phyloP scores from a whole-genome alignment of 2,329 filamentous ascomycete genomes.

The Aureobasidium sp. region DNA sequence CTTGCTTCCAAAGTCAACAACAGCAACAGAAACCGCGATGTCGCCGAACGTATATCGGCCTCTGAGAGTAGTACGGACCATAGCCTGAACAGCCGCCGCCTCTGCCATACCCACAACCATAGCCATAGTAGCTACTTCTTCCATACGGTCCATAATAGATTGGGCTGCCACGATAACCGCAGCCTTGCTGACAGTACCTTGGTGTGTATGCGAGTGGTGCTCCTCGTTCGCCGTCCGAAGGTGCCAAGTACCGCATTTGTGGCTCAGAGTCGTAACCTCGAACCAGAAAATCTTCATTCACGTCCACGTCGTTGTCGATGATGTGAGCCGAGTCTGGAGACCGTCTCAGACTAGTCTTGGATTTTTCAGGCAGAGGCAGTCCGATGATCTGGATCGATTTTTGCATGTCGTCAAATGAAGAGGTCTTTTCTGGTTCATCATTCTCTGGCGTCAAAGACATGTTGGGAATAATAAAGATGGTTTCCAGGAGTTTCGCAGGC shows the following conservation, averaged over 20 bases:
- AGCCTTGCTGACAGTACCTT: slow-evolving; percentile 10
- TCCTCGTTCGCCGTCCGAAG: neutral
- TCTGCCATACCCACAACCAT: slow-evolving; percentile 6
- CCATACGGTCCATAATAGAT: neutral
- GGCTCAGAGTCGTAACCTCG: slow-evolving; percentile 1
- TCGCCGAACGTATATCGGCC: neutral
- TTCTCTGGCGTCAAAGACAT: neutral
- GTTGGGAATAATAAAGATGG: neutral
- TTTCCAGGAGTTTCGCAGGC: neutral
- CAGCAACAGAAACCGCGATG: neutral
- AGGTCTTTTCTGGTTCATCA: neutral
- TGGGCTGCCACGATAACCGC: neutral
- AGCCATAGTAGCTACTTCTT: neutral
- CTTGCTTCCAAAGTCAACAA: no score
- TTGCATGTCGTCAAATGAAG: neutral
- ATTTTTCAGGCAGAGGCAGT: neutral
- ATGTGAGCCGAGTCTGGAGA: neutral
- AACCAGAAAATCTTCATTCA: neutral
- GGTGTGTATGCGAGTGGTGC: neutral
- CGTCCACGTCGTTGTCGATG: neutral
- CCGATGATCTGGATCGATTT: neutral
- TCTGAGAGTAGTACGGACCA: neutral
- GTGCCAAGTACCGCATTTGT: slow-evolving; percentile 1
- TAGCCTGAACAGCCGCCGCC: neutral
- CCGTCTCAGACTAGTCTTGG: neutral